Conservation (phyloP, 2,329 filamentous ascomycete genomes). For the Diplodia intermedia region DNA sequence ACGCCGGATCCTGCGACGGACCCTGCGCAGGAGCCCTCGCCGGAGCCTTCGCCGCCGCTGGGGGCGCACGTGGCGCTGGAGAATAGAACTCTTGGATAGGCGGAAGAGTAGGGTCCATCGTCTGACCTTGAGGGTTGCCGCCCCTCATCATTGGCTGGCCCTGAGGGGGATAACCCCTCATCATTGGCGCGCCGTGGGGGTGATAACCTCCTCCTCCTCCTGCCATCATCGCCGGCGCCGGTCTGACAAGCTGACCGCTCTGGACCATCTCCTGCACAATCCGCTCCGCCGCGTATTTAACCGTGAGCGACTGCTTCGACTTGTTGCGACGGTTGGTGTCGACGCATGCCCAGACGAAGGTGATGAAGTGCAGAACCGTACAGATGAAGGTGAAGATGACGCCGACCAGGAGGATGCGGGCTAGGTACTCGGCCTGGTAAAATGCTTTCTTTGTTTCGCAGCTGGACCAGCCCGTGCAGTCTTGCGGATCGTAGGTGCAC, state of each 20-base stretch:
- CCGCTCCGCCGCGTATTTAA: not conserved
- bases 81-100: slow-evolving; percentile 11
- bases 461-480: slow-evolving; percentile 34
- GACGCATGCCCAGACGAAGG: slow-evolving; percentile 50
- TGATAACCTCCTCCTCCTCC: not conserved
- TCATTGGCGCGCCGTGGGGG: not conserved
- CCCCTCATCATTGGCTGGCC: not conserved
- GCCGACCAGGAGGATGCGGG: slow-evolving; percentile 38
- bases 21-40: not conserved
- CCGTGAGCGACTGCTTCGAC: not conserved
- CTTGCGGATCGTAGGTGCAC: slow-evolving; percentile 3
- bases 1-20: not conserved
- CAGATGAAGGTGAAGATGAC: slow-evolving; percentile 44
- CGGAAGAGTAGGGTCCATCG: not conserved
- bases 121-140: too few relatives aligned
- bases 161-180: not conserved
- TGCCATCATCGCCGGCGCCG: slow-evolving; percentile 9
- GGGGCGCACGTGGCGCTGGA: not conserved
- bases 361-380: slow-evolving; percentile 43
- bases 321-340: slow-evolving; percentile 42
- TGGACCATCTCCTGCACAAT: slow-evolving; percentile 28
- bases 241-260: slow-evolving; percentile 17
- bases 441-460: slow-evolving; percentile 46
- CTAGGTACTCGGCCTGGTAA: slow-evolving; percentile 33
- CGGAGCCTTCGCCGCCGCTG: not conserved